Base-by-base conservation (phyloP, 2,329 filamentous ascomycete species). In the Tolypocladium pustulatum region DNA sequence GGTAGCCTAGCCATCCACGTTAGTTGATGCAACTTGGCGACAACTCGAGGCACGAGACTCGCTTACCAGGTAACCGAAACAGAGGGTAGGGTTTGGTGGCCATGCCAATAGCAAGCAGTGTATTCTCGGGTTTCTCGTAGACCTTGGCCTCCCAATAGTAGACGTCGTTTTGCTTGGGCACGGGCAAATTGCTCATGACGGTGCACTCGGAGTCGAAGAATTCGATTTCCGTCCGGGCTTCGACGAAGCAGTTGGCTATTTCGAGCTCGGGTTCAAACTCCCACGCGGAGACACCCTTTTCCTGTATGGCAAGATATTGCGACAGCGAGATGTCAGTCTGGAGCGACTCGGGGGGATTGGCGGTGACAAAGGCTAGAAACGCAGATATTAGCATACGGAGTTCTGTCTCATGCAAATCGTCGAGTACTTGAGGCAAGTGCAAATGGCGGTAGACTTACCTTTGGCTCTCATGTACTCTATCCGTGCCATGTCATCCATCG, bases 141-240 rank as follows among this genome's bases (percentile, higher is more conserved):
- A 99, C 88, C 78, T 99, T 99, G 58, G 92, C 90, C 73, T 99
- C 94, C 94, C 94, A 99, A 74, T 99, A 99, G 73, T 99, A 99
- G 13, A 97, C 93, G 69, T 99, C 94, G 69, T 99, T 99, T 71
- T 99, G 94, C 70, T 99, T 99, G 17, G 94, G 94, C 9, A 99
- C 91, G 0, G 94, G 94, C 46, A 99, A 75, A 68, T 99, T 99
- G 78, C 89, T 95, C 78, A 96, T 91, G 62, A 97, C 94, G 66
- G 92, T 96, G 77, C 93, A 97, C 72, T 96, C 94, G 2, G 91
- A 94, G 73, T 99, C 94, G 70, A 96, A 99, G 76, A 99, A 99
- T 72, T 99, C 94, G 63, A 99, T 96, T 73, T 99, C 94, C 13
- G 94, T 99, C 64, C 94, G 85, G 46, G 79, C 93, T 75, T 99